Evolutionary conservation across 1,139 yeast species (phyloP).

Genomic region (Lizanozyma gosingica): DNA sequence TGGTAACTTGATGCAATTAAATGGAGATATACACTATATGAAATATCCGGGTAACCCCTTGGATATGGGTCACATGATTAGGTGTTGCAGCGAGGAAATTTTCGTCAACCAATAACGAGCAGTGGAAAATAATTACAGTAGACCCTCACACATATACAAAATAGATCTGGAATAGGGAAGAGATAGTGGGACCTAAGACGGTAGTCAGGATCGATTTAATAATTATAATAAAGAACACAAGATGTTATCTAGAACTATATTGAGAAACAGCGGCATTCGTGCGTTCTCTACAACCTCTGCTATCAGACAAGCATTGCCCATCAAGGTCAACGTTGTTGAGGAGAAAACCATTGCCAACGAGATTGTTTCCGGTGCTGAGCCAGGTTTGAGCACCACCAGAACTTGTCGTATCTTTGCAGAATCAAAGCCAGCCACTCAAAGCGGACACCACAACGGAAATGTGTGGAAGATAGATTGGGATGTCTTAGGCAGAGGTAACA

Average conservation of each 20-base stretch:
- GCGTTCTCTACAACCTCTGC: neutral
- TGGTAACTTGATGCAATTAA: no score
- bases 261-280: neutral
- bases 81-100: no score
- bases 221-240: no score
- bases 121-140: neutral
- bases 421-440: slow-evolving; percentile 76
- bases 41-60: slow-evolving; percentile 10
- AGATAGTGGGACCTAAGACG: no score
- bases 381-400: slow-evolving; percentile 51
- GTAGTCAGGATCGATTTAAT: no score
- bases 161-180: no score
- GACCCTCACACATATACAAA: no score
- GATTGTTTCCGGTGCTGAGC: slow-evolving; percentile 74
- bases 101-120: neutral
- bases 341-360: slow-evolving; percentile 35
- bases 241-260: neutral
- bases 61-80: no score
- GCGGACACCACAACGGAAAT: slow-evolving; percentile 47
- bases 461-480: slow-evolving; percentile 86
- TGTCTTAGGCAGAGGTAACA: slow-evolving; percentile 62
- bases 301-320: neutral
- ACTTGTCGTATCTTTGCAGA: slow-evolving; percentile 73
- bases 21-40: no score
- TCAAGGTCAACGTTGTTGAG: slow-evolving; percentile 1